Percentiles rank a stretch among this genome's conserved stretches.
Evolutionary conservation across 2,329 filamentous ascomycete genomes (phyloP).

Genomic region (Pseudocercospora musae): DNA sequence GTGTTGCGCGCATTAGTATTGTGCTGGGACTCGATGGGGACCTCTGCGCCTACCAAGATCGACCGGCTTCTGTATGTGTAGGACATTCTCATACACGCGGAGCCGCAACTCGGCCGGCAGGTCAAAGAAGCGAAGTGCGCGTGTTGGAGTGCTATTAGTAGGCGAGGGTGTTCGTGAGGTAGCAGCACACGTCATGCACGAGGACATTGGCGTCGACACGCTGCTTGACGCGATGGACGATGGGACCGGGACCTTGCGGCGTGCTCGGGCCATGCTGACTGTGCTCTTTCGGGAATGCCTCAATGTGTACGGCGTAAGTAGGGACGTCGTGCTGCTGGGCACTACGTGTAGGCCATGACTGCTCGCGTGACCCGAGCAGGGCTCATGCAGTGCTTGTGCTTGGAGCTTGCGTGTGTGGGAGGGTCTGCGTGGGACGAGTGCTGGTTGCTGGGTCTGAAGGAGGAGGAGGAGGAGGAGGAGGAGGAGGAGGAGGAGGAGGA

Average conservation of each 20-base stretch:
- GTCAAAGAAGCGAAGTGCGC: constrained; percentile 62
- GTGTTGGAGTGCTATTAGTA: constrained; percentile 8
- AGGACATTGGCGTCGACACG: constrained; percentile 26
- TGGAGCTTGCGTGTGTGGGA: no score
- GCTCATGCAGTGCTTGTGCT: constrained; percentile 44
- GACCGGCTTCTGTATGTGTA: constrained; percentile 55
- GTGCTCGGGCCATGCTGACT: constrained; percentile 26
- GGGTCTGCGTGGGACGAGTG: constrained; percentile 26
- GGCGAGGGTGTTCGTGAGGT: constrained; percentile 27
- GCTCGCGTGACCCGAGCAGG: constrained; percentile 30
- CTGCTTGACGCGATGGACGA: constrained; percentile 20
- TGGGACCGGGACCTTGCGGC: constrained; percentile 8
- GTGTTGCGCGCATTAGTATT: not conserved
- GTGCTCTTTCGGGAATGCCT: not conserved
- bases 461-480: no score
- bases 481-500: not conserved
- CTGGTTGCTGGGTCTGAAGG: constrained; percentile 25
- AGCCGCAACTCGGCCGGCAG: constrained; percentile 68
- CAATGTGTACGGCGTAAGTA: not conserved
- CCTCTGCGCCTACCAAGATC: constrained; percentile 50
- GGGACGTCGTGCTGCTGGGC: not conserved
- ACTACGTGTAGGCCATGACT: constrained; percentile 32
- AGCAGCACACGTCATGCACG: constrained; percentile 23
- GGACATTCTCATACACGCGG: constrained; percentile 64
- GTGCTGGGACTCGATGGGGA: not conserved